A percentile compares a stretch with the other conserved stretches of the same genome.
phyloP scores from a whole-genome alignment of 805 yeast genomes.

The Starmerella sp. region DNA sequence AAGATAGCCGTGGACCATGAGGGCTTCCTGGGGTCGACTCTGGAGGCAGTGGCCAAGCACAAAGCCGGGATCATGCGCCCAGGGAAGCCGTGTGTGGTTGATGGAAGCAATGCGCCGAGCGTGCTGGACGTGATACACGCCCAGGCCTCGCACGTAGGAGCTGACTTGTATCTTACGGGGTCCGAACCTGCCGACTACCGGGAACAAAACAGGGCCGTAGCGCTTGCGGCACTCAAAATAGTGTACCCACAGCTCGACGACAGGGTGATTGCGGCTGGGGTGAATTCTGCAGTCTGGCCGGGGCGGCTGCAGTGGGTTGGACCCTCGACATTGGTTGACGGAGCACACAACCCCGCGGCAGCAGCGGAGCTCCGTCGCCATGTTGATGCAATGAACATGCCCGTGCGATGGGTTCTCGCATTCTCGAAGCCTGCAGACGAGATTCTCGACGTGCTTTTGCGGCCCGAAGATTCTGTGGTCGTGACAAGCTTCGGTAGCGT shows the following conservation, averaged over 20 bases:
- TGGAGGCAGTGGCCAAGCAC: slow-evolving; percentile 56
- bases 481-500: slow-evolving; percentile 57
- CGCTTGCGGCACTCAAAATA: not conserved
- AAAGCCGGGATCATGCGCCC: slow-evolving; percentile 79
- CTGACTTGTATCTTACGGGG: slow-evolving; percentile 6
- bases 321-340: slow-evolving; percentile 53
- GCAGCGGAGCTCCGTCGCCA: slow-evolving; percentile 58
- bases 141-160: slow-evolving; percentile 2
- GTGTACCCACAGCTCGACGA: not conserved
- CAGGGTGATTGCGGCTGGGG: slow-evolving; percentile 39
- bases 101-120: slow-evolving; percentile 47
- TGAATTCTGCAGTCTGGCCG: slow-evolving; percentile 60
- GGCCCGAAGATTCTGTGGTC: slow-evolving; percentile 43
- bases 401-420: slow-evolving; percentile 54
- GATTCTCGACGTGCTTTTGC: slow-evolving; percentile 42
- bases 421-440: slow-evolving; percentile 55
- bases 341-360: slow-evolving; percentile 86
- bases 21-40: slow-evolving; percentile 53
- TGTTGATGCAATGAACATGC: slow-evolving; percentile 31
- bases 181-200: slow-evolving; percentile 26
- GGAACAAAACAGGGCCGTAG: slow-evolving; percentile 9
- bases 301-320: slow-evolving; percentile 61
- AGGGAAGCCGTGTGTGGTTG: slow-evolving; percentile 54
- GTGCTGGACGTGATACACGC: slow-evolving; percentile 33
- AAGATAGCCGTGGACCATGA: slow-evolving; percentile 85